Evolutionary conservation across 1,284 basidiomycete species (phyloP).

Genomic region (Violaceomyces palustris): DNA sequence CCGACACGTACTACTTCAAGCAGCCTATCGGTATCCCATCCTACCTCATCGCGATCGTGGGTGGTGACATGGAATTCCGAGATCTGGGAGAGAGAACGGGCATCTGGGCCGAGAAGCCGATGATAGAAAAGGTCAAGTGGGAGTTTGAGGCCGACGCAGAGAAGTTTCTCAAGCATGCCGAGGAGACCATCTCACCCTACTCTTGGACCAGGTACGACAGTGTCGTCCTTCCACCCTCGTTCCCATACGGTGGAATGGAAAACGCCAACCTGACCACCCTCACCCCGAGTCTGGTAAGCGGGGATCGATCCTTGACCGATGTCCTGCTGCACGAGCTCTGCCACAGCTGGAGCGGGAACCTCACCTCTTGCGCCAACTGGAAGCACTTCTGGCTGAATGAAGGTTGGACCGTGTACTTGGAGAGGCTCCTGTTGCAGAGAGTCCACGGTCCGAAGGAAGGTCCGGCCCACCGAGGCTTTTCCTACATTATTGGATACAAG

Average conservation of each 20-base stretch:
- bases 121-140: slow-evolving; percentile 47
- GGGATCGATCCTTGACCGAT: slow-evolving; percentile 44
- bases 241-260: slow-evolving; percentile 64
- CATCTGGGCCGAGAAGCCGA: slow-evolving; percentile 50
- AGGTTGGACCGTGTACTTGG: slow-evolving; percentile 88
- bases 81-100: slow-evolving; percentile 46
- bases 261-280: slow-evolving; percentile 51
- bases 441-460: slow-evolving; percentile 61
- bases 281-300: slow-evolving; percentile 47
- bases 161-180: slow-evolving; percentile 47
- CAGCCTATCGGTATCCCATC: slow-evolving; percentile 48
- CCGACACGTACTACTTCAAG: slow-evolving; percentile 38
- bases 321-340: slow-evolving; percentile 56
- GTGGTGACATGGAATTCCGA: slow-evolving; percentile 46
- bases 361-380: slow-evolving; percentile 50
- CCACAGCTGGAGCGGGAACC: slow-evolving; percentile 50
- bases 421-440: slow-evolving; percentile 71
- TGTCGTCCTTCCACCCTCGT: slow-evolving; percentile 85
- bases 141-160: slow-evolving; percentile 51
- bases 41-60: slow-evolving; percentile 51
- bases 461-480: slow-evolving; percentile 73
- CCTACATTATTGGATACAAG: slow-evolving; percentile 71
- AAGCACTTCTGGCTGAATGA: slow-evolving; percentile 53
- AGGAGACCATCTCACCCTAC: slow-evolving; percentile 58
- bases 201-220: slow-evolving; percentile 85